These are phyloP conservation scores for Ceratocystis huliohia DNA, from an alignment of 2,329 filamentous ascomycete genomes.

Conservation along the genomic window DNA sequence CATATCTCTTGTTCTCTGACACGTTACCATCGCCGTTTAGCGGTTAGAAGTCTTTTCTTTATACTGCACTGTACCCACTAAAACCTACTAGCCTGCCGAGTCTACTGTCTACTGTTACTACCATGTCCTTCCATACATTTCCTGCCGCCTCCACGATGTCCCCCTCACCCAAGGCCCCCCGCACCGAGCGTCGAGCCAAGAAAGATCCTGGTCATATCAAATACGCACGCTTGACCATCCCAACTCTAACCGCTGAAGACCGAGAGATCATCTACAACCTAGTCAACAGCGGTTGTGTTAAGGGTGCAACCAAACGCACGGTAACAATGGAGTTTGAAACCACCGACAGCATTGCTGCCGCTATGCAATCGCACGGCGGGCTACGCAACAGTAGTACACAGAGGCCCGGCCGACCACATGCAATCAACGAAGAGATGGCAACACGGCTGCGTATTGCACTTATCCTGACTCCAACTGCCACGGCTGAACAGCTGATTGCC, in stretches of 20 bases:
- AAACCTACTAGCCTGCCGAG: not conserved
- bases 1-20: not conserved
- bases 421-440: conserved; percentile 19
- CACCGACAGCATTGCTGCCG: conserved; percentile 5
- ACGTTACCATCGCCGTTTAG: not conserved
- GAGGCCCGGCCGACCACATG: conserved; percentile 15
- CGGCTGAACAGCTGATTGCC: conserved; percentile 19
- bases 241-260: conserved; percentile 15
- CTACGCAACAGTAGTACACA: not conserved
- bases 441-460: conserved; percentile 17
- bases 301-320: conserved; percentile 11
- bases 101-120: not conserved
- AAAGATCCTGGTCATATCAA: conserved; percentile 17
- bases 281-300: conserved; percentile 11
- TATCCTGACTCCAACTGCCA: conserved; percentile 18
- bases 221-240: conserved; percentile 16
- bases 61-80: not conserved
- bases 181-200: conserved; percentile 1
- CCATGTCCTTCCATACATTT: not conserved
- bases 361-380: not conserved
- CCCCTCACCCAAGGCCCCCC: not conserved
- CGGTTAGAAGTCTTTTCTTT: not conserved
- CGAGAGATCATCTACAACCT: conserved; percentile 15
- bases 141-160: not conserved
- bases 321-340: conserved; percentile 13